A percentile compares a stretch with the other conserved stretches of the same genome.
Evolutionary conservation across 306 rosid species (phyloP).

Genomic region (Rosa multiflora): DNA sequence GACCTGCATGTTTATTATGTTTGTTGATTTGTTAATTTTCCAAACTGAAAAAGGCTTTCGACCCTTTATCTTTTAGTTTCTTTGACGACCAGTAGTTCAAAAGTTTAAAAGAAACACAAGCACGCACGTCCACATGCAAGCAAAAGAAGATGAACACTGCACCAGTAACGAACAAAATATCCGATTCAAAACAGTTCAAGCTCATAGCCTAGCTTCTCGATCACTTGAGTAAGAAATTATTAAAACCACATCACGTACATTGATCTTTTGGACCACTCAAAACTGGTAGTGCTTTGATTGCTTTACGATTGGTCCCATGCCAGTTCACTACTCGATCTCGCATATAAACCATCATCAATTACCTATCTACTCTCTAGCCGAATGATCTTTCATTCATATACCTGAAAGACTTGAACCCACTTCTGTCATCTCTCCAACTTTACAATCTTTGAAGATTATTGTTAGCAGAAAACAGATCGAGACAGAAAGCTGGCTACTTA

Average conservation of each 20-base stretch:
- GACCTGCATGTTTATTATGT: too few species aligned
- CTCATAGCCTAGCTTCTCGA: neutral
- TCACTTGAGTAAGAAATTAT: neutral
- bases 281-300: slow-evolving; percentile 10
- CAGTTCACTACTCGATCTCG: neutral
- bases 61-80: slow-evolving; percentile 9
- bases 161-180: neutral
- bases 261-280: slow-evolving; percentile 2
- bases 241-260: neutral
- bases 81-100: slow-evolving; percentile 17
- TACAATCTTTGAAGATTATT: neutral
- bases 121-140: slow-evolving; percentile 12
- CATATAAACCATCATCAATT: neutral
- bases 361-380: neutral
- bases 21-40: neutral
- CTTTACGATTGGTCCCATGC: slow-evolving; percentile 7
- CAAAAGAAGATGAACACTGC: slow-evolving; percentile 10
- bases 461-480: neutral
- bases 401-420: neutral
- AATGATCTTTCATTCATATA: slow-evolving; percentile 9
- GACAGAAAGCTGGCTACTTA: neutral
- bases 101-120: neutral
- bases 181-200: neutral
- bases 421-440: slow-evolving; percentile 5
- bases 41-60: neutral